Evolutionary conservation across 2,329 filamentous ascomycete genomes (phyloP).

Genomic region (Diaporthe citriasiana): DNA sequence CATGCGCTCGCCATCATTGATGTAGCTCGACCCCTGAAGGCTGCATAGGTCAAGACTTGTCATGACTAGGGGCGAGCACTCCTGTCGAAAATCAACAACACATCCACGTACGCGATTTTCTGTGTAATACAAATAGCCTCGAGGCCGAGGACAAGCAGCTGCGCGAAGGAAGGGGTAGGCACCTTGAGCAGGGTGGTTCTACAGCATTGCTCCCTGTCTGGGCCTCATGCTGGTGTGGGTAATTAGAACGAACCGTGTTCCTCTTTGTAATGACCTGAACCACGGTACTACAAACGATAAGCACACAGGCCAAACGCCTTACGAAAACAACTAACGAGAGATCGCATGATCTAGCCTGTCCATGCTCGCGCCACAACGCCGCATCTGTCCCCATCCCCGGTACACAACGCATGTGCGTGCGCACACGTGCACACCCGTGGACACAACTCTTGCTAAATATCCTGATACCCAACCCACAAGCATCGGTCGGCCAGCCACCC

Average conservation of each 20-base stretch:
- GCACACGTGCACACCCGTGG: neutral
- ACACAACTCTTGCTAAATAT: neutral
- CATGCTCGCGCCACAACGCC: neutral
- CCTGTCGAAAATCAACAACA: conserved; percentile 2
- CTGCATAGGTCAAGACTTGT: neutral
- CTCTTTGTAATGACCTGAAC: neutral
- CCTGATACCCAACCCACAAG: conserved; percentile 44
- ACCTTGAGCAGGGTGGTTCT: neutral
- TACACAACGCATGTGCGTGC: neutral
- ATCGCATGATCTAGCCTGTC: conserved; percentile 5
- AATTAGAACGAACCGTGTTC: neutral
- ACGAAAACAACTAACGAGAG: neutral
- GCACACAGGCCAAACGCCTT: neutral
- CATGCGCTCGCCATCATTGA: neutral
- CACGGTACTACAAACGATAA: neutral
- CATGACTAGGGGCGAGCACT: conserved; percentile 10
- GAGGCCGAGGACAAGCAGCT: neutral
- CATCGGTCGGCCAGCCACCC: conserved; percentile 17
- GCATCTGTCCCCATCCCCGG: conserved; percentile 1
- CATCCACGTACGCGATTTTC: neutral
- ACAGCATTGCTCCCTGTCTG: neutral
- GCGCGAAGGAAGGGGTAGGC: neutral
- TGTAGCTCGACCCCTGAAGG: conserved; percentile 5
- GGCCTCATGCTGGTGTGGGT: neutral
- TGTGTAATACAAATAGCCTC: neutral